Base-by-base conservation (phyloP, 257 asterid species). In the Nicotiana tomentosiformis region DNA sequence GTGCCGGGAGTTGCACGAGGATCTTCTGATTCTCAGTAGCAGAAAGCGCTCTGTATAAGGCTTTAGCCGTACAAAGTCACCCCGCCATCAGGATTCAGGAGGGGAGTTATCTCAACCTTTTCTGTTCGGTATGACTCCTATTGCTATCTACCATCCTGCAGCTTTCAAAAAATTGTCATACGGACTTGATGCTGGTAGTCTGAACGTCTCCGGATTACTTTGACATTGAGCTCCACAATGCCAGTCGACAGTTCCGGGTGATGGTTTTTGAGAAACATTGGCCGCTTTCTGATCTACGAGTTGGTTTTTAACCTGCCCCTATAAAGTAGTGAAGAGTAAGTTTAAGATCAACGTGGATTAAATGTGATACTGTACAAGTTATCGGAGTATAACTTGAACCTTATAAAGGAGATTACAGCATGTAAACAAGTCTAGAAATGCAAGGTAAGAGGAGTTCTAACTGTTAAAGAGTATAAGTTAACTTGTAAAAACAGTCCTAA, bases 111-210 rank as follows among this genome's bases (percentile, higher is more conserved):
- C 30, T 81, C 64, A 72, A 55, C 33, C 68, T 32, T 35, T 49
- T 66, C 33, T 20, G 55, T 33, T 49, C 0, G 29, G 35, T 61
- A 7, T 14, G 49, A 16, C 11, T 60, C 78, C 53, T 77, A 60
- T 37, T 66, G 20, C 32, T 62, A 66, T 79, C 91, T 86, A 94
- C 77, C 99, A 94, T 77, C 97, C 93, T 7, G 97, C 98, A 60
- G 98, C 98, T 91, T 93, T 95, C 90, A 93, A 83, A 88, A 95
- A 93, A 86, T 91, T 91, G 83, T 95, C 98, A 49, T 89, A 95
- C 18, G 98, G 98, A 83, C 97, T 93, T 35, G 96, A 88, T 62
- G 92, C 90, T 16, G 97, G 98, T 57, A 95, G 90, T 83, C 84
- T 83, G 85, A 93, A 93, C 32, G 95, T 81, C 69, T 81, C 89